These are phyloP conservation scores for Euphorbia corollata DNA, from an alignment of 441 rosid genomes.

Conservation along the genomic window DNA sequence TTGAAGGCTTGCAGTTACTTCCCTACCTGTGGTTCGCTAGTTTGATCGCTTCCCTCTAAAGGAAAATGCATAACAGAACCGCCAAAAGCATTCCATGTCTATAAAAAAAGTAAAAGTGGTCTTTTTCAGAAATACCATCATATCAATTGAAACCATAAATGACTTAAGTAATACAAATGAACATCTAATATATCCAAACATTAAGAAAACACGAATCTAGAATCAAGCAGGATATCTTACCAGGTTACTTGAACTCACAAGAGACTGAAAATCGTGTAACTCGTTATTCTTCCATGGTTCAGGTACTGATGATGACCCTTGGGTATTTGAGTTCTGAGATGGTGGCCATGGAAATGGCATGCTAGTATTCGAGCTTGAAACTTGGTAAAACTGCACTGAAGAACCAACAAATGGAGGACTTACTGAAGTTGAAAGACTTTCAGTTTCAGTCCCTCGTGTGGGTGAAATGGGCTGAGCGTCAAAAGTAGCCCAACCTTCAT, in stretches of 20 bases:
- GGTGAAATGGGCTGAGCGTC: slow-evolving; percentile 44
- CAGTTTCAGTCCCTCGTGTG: slow-evolving; percentile 27
- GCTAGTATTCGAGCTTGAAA: slow-evolving; percentile 34
- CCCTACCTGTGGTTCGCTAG: slow-evolving; percentile 27
- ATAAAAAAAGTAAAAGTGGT: slow-evolving; percentile 21
- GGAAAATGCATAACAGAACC: slow-evolving; percentile 33
- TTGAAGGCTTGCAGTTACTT: slow-evolving; percentile 28
- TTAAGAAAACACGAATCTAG: neutral
- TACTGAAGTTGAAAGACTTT: slow-evolving; percentile 26
- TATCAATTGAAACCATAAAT: neutral
- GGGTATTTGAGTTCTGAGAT: slow-evolving; percentile 34
- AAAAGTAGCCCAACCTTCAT: slow-evolving; percentile 92
- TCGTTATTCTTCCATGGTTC: slow-evolving; percentile 51
- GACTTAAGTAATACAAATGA: neutral
- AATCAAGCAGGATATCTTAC: slow-evolving; percentile 33
- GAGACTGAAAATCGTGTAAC: slow-evolving; percentile 29
- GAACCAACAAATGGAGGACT: slow-evolving; percentile 27
- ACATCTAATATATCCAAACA: neutral
- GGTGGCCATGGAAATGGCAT: slow-evolving; percentile 48
- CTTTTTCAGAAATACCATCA: neutral
- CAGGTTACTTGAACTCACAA: slow-evolving; percentile 31
- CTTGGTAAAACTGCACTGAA: slow-evolving; percentile 35
- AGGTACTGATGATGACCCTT: slow-evolving; percentile 33
- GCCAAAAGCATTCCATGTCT: slow-evolving; percentile 75
- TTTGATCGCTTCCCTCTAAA: slow-evolving; percentile 28